These are phyloP conservation scores for Cryptosporidium bovis DNA, from an alignment of 169 alveolate species.

Conservation along the genomic window DNA sequence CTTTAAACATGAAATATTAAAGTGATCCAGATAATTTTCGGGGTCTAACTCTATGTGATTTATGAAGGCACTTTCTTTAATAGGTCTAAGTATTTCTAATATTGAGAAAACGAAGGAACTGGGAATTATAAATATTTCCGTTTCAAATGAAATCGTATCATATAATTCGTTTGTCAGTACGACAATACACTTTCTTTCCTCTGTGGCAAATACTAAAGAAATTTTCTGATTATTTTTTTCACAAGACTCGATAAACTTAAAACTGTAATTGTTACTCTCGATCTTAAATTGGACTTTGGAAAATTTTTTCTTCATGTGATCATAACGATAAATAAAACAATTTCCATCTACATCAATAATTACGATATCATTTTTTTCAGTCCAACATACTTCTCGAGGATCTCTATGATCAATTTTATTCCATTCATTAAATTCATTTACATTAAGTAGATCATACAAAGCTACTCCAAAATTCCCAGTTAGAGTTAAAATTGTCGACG, in stretches of 20 bases:
- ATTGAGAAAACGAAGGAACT: background rate
- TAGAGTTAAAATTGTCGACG: constrained; percentile 33
- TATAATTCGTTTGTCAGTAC: constrained; percentile 22
- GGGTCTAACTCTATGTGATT: constrained; percentile 2
- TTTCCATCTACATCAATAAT: constrained; percentile 27
- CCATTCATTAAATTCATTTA: constrained; percentile 14
- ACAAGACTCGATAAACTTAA: constrained; percentile 15
- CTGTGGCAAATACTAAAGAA: constrained; percentile 17
- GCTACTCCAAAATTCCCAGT: background rate
- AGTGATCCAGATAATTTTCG: background rate
- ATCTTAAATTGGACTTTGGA: background rate
- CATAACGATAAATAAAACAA: constrained; percentile 22
- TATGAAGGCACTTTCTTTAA: background rate
- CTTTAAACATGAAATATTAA: constrained; percentile 28
- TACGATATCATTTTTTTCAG: constrained; percentile 39
- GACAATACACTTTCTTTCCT: constrained; percentile 4
- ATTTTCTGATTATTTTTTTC: background rate
- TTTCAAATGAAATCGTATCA: background rate
- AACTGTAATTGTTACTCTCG: background rate
- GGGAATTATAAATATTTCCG: constrained; percentile 16
- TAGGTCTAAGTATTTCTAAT: background rate
- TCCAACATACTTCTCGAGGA: constrained; percentile 15
- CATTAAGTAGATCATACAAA: constrained; percentile 14
- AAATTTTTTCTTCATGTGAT: background rate
- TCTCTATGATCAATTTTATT: constrained; percentile 12